A percentile compares a stretch with the other conserved stretches of the same genome.
Evolutionary conservation across 2,329 filamentous ascomycete species (phyloP).

Genomic region (Pseudogymnoascus sp.): DNA sequence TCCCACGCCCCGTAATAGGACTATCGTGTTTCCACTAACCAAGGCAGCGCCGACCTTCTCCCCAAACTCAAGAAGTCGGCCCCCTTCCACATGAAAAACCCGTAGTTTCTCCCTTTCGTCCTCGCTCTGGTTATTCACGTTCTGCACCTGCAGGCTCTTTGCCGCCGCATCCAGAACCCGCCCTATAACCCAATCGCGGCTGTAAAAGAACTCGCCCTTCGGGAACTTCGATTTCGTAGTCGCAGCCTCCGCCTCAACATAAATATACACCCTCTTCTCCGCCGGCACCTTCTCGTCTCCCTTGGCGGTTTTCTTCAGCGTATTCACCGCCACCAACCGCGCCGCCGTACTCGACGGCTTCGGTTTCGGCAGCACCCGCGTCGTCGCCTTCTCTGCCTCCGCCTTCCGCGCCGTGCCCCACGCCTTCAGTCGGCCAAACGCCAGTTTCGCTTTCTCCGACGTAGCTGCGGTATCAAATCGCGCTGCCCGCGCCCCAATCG

Average conservation of each 20-base stretch:
- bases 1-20: constrained; percentile 77
- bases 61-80: constrained; percentile 74
- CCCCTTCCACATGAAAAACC: constrained; percentile 89
- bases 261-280: constrained; percentile 84
- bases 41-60: constrained; percentile 73
- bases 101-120: constrained; percentile 73
- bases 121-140: constrained; percentile 71
- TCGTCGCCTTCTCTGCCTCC: constrained; percentile 39
- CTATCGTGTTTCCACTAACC: constrained; percentile 80
- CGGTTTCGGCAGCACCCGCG: constrained; percentile 50
- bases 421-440: constrained; percentile 66
- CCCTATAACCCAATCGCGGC: constrained; percentile 82
- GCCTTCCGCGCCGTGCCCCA: constrained; percentile 74
- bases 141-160: constrained; percentile 68
- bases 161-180: constrained; percentile 73
- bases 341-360: constrained; percentile 57
- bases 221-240: constrained; percentile 79
- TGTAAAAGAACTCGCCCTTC: constrained; percentile 73
- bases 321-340: constrained; percentile 62
- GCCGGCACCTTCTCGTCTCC: constrained; percentile 73
- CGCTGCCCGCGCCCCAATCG: constrained; percentile 43
- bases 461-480: constrained; percentile 40
- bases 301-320: constrained; percentile 79
- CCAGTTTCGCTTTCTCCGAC: constrained; percentile 60
- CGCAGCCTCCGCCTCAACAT: constrained; percentile 82